A percentile compares a stretch with the other conserved stretches of the same genome.
These are phyloP conservation scores for Byssoonygena ceratinophila DNA, from an alignment of 2,329 filamentous ascomycete genomes.

Conservation along the genomic window DNA sequence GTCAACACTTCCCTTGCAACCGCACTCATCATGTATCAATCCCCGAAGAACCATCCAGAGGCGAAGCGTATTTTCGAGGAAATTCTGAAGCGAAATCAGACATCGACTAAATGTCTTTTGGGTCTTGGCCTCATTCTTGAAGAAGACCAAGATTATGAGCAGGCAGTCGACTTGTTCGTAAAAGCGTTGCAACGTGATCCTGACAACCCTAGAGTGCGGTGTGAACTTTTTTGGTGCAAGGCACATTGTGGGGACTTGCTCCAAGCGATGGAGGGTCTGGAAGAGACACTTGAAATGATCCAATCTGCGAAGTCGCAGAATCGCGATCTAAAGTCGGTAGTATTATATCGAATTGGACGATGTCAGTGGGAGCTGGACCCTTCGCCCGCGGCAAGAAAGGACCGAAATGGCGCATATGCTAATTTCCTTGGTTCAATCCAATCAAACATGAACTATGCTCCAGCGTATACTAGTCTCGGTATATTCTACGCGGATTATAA, in stretches of 20 bases:
- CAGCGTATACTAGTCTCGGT: conserved; percentile 82
- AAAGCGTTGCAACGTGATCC: conserved; percentile 64
- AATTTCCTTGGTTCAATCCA: conserved; percentile 76
- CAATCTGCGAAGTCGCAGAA: conserved; percentile 50
- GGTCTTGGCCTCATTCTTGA: conserved; percentile 86
- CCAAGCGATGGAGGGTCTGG: conserved; percentile 57
- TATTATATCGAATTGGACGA: conserved; percentile 73
- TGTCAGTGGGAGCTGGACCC: conserved; percentile 78
- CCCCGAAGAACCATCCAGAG: conserved; percentile 79
- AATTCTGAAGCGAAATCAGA: conserved; percentile 63
- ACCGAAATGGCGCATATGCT: conserved; percentile 69
- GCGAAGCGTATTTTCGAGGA: conserved; percentile 76
- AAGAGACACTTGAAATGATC: conserved; percentile 57
- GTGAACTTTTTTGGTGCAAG: conserved; percentile 87
- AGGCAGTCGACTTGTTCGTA: conserved; percentile 69
- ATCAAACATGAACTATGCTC: conserved; percentile 75
- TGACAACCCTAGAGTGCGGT: conserved; percentile 64
- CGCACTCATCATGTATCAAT: conserved; percentile 80
- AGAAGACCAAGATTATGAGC: conserved; percentile 77
- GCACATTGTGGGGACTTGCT: conserved; percentile 68
- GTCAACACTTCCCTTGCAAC: conserved; percentile 71
- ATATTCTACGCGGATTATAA: conserved; percentile 86
- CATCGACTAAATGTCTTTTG: conserved; percentile 70
- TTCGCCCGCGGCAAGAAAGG: conserved; percentile 63
- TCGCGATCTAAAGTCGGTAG: conserved; percentile 68